phyloP scores from a whole-genome alignment of 2,329 filamentous ascomycete genomes.

The Aspergillus pseudoterreus region DNA sequence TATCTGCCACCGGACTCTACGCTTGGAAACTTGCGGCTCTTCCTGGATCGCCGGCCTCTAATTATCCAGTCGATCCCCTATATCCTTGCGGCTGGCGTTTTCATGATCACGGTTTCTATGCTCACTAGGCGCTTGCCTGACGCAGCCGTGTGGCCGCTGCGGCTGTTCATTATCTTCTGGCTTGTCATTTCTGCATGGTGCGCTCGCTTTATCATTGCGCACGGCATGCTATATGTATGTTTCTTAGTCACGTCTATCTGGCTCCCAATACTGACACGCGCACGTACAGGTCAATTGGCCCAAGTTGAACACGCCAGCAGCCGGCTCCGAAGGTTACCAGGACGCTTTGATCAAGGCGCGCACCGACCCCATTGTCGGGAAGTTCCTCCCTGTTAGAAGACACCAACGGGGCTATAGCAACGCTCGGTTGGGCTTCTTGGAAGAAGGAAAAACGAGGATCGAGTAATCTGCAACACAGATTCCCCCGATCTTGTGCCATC shows the following conservation, averaged over 20 bases:
- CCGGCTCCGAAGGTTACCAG: slow-evolving; percentile 81
- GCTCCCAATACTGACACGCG: slow-evolving; percentile 2
- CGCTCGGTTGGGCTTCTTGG: slow-evolving; percentile 75
- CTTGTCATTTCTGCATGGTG: slow-evolving; percentile 66
- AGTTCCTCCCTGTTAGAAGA: slow-evolving; percentile 57
- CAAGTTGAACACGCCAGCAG: slow-evolving; percentile 84
- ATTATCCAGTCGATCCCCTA: slow-evolving; percentile 94
- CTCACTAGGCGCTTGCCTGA: slow-evolving; percentile 70
- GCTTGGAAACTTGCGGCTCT: slow-evolving; percentile 69
- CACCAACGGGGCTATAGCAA: slow-evolving; percentile 84
- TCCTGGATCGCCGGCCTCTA: slow-evolving; percentile 79
- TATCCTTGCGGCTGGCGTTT: slow-evolving; percentile 77
- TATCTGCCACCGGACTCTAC: slow-evolving; percentile 73
- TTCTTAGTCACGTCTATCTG: not conserved
- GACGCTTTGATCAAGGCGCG: slow-evolving; percentile 79
- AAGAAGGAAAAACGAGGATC: slow-evolving; percentile 98
- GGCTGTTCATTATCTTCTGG: slow-evolving; percentile 79
- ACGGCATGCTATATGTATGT: slow-evolving; percentile 94
- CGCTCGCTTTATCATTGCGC: slow-evolving; percentile 70
- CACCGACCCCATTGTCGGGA: slow-evolving; percentile 77
- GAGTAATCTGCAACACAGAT: slow-evolving; percentile 48
- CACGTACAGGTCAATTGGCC: slow-evolving; percentile 85
- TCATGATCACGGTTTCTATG: slow-evolving; percentile 72
- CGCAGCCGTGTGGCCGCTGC: slow-evolving; percentile 72
- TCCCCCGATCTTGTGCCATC: not conserved